A percentile compares a stretch with the other conserved stretches of the same genome.
These are phyloP conservation scores for Taiwanofungus camphoratus DNA, from an alignment of 1,284 basidiomycete genomes.

Conservation along the genomic window DNA sequence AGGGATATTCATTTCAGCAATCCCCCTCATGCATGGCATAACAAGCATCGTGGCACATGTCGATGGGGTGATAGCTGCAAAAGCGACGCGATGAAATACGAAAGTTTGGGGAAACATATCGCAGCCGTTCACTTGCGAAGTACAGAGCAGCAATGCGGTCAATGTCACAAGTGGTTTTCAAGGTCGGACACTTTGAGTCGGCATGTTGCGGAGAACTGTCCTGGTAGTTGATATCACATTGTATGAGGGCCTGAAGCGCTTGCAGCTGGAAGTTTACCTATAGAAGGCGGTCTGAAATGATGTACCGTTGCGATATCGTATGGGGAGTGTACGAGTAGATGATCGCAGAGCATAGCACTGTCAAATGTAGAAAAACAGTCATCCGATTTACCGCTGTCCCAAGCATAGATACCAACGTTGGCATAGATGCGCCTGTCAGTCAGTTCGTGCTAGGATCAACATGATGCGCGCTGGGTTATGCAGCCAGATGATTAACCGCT, in stretches of 20 bases:
- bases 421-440: no score
- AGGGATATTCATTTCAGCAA: slow-evolving; percentile 2
- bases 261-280: background rate
- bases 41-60: slow-evolving; percentile 1
- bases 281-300: background rate
- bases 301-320: no score
- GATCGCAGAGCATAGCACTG: no score
- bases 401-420: no score
- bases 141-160: slow-evolving; percentile 1
- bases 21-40: slow-evolving; percentile 1
- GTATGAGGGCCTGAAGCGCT: background rate
- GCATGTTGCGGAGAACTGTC: slow-evolving; percentile 1
- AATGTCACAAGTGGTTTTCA: slow-evolving; percentile 1
- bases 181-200: slow-evolving; percentile 6
- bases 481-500: no score
- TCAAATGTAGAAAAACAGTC: no score
- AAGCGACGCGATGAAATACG: slow-evolving; percentile 9
- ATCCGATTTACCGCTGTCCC: no score
- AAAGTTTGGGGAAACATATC: slow-evolving; percentile 10
- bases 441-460: no score
- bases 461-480: no score
- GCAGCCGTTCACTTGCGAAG: slow-evolving; percentile 8
- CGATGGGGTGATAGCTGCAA: slow-evolving; percentile 6
- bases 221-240: background rate
- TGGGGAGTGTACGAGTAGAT: no score